These are phyloP conservation scores for Solanum clarkiae DNA, from an alignment of 257 asterid species.

Conservation along the genomic window DNA sequence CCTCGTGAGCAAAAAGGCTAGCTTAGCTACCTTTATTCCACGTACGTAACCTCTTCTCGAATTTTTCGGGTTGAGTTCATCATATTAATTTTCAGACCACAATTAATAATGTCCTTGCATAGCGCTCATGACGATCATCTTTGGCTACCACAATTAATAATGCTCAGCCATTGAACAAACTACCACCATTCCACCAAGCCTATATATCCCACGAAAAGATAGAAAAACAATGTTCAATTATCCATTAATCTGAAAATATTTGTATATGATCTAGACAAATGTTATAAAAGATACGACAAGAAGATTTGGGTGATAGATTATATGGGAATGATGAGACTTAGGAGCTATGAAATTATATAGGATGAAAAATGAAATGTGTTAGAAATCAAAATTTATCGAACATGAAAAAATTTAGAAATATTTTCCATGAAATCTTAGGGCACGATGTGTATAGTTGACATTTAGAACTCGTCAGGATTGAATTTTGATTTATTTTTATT, in stretches of 20 bases:
- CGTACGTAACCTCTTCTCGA: neutral
- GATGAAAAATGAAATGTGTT: neutral
- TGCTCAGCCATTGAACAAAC: too few species aligned
- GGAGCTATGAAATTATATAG: neutral
- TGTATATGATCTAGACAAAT: too few species aligned
- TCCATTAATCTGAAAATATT: neutral
- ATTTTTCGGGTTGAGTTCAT: neutral
- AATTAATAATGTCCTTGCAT: too few species aligned
- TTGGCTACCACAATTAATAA: too few species aligned
- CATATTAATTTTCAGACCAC: neutral
- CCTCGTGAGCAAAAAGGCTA: neutral
- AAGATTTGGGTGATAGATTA: neutral
- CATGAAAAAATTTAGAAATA: neutral
- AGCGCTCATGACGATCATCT: too few species aligned
- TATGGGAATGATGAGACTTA: neutral
- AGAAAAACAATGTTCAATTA: neutral
- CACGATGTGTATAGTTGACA: neutral
- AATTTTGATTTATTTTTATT: too few species aligned
- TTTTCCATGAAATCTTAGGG: too few species aligned
- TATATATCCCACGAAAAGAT: neutral
- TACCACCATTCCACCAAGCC: neutral
- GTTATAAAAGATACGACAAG: too few species aligned
- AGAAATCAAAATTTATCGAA: fast-evolving
- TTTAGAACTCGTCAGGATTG: neutral
- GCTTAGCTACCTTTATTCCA: neutral